A percentile compares a stretch with the other conserved stretches of the same genome.
Evolutionary conservation across 2,329 filamentous ascomycete genomes (phyloP).

Genomic region (Epichloe sp.): DNA sequence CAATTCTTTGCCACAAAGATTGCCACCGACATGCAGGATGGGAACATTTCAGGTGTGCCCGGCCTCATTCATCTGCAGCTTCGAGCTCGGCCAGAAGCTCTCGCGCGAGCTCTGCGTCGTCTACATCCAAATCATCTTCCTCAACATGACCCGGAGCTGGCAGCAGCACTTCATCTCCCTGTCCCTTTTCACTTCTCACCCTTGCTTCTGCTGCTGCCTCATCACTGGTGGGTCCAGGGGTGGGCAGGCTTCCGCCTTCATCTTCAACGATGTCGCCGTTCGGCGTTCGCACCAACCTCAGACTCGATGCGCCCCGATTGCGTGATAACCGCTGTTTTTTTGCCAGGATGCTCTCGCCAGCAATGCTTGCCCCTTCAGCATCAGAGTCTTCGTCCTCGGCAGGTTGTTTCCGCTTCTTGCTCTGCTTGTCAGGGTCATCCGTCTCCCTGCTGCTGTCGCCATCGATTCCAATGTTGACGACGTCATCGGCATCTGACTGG

Average conservation of each 20-base stretch:
- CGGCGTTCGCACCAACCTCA: conserved; percentile 32
- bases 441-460: conserved; percentile 17
- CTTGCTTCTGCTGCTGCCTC: conserved; percentile 18
- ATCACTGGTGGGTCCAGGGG: conserved; percentile 23
- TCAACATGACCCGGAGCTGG: conserved; percentile 10
- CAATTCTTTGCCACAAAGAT: not conserved
- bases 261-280: conserved; percentile 22
- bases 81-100: conserved; percentile 50
- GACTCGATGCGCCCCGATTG: conserved; percentile 29
- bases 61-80: conserved; percentile 16
- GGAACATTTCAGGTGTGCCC: too few relatives aligned
- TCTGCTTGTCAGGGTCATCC: conserved; percentile 14
- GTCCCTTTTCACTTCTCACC: conserved; percentile 7
- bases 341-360: conserved; percentile 26
- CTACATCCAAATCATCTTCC: conserved; percentile 27
- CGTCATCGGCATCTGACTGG: not conserved
- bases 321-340: conserved; percentile 39
- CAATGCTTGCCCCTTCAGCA: conserved; percentile 17
- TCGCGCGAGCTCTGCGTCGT: conserved; percentile 47
- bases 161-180: not conserved
- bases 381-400: conserved; percentile 20
- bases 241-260: conserved; percentile 26
- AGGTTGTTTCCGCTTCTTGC: conserved; percentile 21
- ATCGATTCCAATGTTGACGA: conserved; percentile 9
- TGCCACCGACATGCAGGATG: too few relatives aligned